Evolutionary conservation across 148 eudicot genomes (phyloP), one percentile per base, ranked within the genome.

Genomic region (Selenicereus undatus): DNA sequence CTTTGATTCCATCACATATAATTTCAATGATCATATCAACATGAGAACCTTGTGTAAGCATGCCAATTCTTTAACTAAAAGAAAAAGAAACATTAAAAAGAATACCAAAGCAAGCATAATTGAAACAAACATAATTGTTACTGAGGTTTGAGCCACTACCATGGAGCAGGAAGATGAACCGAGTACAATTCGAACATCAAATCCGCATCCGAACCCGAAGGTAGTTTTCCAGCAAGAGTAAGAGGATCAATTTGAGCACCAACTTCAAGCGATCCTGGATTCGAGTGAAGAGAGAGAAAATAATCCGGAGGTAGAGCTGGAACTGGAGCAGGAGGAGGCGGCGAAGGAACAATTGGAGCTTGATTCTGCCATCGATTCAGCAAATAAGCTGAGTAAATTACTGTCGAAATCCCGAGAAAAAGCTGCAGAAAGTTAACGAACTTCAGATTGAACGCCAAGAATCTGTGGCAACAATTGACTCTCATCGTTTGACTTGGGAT

Each of bases 401-500:
- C 83, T 3, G 90, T 87, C 7, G 88, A 88, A 16, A 90, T 45
- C 22, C 95, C 97, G 30, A 90, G 30, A 42, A 89, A 91, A 13
- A 87, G 58, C 77, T 93, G 92, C 54, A 93, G 69, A 48, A 88
- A 91, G 79, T 88, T 88, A 42, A 93, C 85, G 84, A 93, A 90
- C 78, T 93, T 93, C 24, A 93, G 87, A 81, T 85, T 82, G 76
- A 84, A 89, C 48, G 93, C 90, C 8, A 90, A 78, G 70, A 84
- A 91, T 29, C 86, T 74, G n/a, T 93, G 93, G 87, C 90, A 90
- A 85, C 90, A 91, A 70, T 92, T 87, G 24, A 82, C 81, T 58
- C 85, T 85, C 91, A 86, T 88, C 71, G 54, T 79, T 30, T 11
- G 74, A 52, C 18, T 20, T 27, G 79, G 54, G 48, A 74, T 65